Conservation (phyloP, 1,284 basidiomycete species). For the Mycosarcoma maydis region DNA sequence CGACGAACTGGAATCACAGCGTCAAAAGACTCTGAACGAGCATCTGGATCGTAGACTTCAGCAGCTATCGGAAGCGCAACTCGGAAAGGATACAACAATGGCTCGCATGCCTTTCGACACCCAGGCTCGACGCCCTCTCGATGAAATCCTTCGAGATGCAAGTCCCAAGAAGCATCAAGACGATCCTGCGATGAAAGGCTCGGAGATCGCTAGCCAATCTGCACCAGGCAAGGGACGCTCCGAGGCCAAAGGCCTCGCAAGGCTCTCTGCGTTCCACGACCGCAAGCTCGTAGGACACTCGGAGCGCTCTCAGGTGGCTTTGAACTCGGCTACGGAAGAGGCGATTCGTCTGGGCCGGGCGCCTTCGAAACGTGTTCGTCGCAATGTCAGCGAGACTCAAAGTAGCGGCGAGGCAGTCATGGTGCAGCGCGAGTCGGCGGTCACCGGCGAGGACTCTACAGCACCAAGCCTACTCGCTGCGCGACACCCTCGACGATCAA, state of each 20-base stretch:
- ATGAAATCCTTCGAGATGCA: conserved; percentile 4
- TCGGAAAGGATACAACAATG: neutral
- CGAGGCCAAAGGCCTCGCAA: conserved; percentile 4
- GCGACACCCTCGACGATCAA: conserved; percentile 10
- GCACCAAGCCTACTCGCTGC: too few relatives aligned
- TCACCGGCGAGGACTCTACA: too few relatives aligned
- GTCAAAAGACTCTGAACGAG: conserved; percentile 25
- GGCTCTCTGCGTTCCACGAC: conserved; percentile 43
- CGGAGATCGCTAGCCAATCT: neutral
- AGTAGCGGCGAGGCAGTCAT: conserved; percentile 32
- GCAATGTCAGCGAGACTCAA: conserved; percentile 23
- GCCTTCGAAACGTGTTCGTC: conserved; percentile 42
- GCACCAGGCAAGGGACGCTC: neutral
- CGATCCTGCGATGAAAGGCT: neutral
- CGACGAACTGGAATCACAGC: conserved; percentile 12
- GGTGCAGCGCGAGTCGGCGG: conserved; percentile 11
- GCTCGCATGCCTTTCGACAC: too few relatives aligned
- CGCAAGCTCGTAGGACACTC: conserved; percentile 2
- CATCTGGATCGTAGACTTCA: conserved; percentile 17
- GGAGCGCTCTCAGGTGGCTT: neutral
- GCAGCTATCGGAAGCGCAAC: conserved; percentile 21
- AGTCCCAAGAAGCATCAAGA: neutral
- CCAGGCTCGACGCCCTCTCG: too few relatives aligned
- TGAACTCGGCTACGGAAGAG: conserved; percentile 17
- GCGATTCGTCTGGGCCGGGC: conserved; percentile 42